Evolutionary conservation across 1,139 yeast genomes (phyloP).

Genomic region (Suhomyces coccinellae): DNA sequence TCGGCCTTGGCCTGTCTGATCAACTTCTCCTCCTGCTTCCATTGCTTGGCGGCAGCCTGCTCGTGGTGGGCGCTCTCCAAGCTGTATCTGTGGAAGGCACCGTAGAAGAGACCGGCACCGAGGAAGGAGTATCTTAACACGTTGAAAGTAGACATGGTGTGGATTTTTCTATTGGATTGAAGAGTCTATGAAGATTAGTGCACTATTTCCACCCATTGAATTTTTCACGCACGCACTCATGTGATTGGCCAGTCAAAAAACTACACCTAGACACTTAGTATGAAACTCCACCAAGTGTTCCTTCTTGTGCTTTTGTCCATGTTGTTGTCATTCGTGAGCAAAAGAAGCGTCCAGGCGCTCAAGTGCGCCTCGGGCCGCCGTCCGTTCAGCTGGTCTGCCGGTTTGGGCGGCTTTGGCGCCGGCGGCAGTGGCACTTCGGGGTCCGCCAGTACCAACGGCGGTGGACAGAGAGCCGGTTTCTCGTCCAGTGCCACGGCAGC

Average conservation of each 20-base stretch:
- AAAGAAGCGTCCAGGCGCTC: slow-evolving; percentile 20
- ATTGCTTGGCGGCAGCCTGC: slow-evolving; percentile 59
- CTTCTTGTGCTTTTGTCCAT: slow-evolving; percentile 29
- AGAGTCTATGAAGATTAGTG: not conserved
- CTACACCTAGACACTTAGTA: not conserved
- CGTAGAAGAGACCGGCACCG: slow-evolving; percentile 87
- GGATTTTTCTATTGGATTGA: not conserved
- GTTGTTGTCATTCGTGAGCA: slow-evolving; percentile 30
- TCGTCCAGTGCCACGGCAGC: slow-evolving; percentile 13
- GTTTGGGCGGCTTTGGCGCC: slow-evolving; percentile 6
- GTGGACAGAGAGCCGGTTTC: slow-evolving; percentile 5
- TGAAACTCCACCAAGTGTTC: slow-evolving; percentile 10
- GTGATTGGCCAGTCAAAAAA: slow-evolving; percentile 12
- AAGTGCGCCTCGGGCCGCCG: slow-evolving; percentile 5
- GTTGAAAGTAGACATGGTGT: slow-evolving; percentile 47
- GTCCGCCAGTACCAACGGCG: slow-evolving; percentile 2
- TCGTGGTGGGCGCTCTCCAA: slow-evolving; percentile 62
- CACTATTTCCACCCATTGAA: slow-evolving; percentile 1
- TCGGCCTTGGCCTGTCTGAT: slow-evolving; percentile 87
- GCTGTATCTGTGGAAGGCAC: slow-evolving; percentile 79
- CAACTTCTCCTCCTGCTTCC: slow-evolving; percentile 68
- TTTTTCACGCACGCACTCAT: slow-evolving; percentile 9
- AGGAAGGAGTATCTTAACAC: slow-evolving; percentile 92
- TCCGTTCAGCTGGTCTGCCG: slow-evolving; percentile 9
- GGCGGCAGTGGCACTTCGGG: slow-evolving; percentile 3